A percentile compares a stretch with the other conserved stretches of the same genome.
Evolutionary conservation across 129 eudicot genomes (phyloP).

Genomic region (carrot (Daucus carota)): DNA sequence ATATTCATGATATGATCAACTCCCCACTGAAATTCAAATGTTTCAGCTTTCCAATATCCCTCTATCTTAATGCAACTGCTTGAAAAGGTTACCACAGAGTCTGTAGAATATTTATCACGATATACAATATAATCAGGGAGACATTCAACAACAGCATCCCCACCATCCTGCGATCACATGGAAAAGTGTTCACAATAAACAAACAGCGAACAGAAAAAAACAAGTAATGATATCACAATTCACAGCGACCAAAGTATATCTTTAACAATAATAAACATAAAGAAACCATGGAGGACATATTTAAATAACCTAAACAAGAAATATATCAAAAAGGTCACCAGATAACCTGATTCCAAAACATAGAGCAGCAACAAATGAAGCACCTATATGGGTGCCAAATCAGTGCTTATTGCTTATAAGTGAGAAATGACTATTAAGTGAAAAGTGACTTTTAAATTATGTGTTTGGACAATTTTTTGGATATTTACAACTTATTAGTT

Average conservation of each 20-base stretch:
- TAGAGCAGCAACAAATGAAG: background rate
- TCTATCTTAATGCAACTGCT: conserved; percentile 36
- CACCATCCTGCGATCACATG: conserved; percentile 2
- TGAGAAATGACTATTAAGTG: too few species aligned
- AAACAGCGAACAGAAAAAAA: background rate
- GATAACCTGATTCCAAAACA: background rate
- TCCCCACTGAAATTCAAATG: conserved; percentile 40
- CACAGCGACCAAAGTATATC: background rate
- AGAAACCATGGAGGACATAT: background rate
- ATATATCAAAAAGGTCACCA: background rate
- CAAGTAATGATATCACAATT: background rate
- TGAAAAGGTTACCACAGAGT: conserved; percentile 45
- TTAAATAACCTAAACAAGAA: background rate
- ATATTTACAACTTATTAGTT: too few species aligned
- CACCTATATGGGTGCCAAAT: background rate
- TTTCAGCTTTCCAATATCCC: conserved; percentile 30
- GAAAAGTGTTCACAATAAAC: background rate
- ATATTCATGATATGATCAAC: conserved; percentile 51
- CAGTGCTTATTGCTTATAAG: too few species aligned
- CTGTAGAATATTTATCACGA: conserved; percentile 34
- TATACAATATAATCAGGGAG: conserved; percentile 62
- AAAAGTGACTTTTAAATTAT: too few species aligned
- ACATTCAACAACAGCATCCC: conserved; percentile 32
- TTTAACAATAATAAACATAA: background rate
- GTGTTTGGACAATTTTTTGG: too few species aligned